phyloP scores from a whole-genome alignment of 306 rosid genomes.

The Adenanthera pavonina region DNA sequence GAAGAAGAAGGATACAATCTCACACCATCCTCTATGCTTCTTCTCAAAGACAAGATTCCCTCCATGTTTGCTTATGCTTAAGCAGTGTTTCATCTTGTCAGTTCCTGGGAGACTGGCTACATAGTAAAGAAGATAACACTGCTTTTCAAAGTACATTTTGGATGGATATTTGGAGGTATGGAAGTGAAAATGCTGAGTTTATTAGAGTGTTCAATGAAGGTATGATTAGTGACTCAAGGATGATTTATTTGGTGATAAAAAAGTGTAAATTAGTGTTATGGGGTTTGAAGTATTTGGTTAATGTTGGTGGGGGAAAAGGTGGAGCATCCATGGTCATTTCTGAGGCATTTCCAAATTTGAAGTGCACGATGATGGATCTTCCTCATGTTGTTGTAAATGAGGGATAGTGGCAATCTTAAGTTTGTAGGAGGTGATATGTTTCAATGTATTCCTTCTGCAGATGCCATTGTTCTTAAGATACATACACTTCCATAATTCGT shows the following conservation, averaged over 20 bases:
- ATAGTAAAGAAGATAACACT: neutral
- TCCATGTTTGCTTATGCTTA: neutral
- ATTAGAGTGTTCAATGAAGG: neutral
- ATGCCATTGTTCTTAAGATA: neutral
- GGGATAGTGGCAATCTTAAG: neutral
- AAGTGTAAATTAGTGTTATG: neutral
- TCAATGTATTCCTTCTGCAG: constrained; percentile 8
- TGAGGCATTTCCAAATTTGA: constrained; percentile 1
- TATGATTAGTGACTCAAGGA: neutral
- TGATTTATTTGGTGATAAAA: neutral
- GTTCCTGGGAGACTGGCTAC: neutral
- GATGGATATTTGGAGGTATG: neutral
- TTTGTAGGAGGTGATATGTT: constrained; percentile 4
- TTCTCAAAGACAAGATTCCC: neutral
- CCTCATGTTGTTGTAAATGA: constrained; percentile 1
- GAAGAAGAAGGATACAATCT: neutral
- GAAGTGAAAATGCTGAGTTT: neutral
- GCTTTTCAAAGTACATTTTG: neutral
- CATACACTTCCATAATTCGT: too few relatives aligned
- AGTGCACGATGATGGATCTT: constrained; percentile 3
- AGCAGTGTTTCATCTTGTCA: neutral
- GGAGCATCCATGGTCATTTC: neutral
- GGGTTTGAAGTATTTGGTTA: constrained; percentile 1
- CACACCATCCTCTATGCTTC: neutral
- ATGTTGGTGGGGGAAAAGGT: neutral